Evolutionary conservation across 2,329 filamentous ascomycete genomes (phyloP), one percentile per base, ranked within the genome.

Genomic region (Claviceps sp.): DNA sequence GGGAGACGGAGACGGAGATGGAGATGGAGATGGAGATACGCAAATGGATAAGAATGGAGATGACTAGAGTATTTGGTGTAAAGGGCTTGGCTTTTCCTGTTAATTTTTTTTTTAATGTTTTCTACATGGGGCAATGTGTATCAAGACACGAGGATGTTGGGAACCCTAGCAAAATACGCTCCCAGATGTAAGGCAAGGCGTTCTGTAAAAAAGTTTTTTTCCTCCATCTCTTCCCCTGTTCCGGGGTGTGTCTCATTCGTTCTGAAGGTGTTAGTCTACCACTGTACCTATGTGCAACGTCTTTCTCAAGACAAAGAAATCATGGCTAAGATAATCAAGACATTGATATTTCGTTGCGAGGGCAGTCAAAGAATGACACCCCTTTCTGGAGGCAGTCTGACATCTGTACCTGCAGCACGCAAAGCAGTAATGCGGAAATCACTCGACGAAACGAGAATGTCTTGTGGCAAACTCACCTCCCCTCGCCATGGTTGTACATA

Each of bases 21-120:
- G 40, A 14, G 40, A 42, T 1, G 40, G 40, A 42, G 43, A 45
- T n/a, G 43, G 24, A n/a, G 24, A 30, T n/a, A 30, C 43, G 43
- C 14, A 34, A n/a, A 30, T 30, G 43, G 43, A 17, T 24, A 45
- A 45, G 22, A 30, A 17, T 45, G 43, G 22, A 3, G 64, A 67
- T 44, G 67, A 61, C 16, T 44, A 47, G 47, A n/a, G 14, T 14
- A 16, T 26, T 24, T 16, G 19, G 19, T 30, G 24, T 16, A 45
- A n/a, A 5, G 16, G 43, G 22, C 3, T 45, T 45, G 10, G 5
- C 26, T 30, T 30, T 17, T 30, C n/a, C 8, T 17, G 7, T 11
- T 22, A 2, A n/a, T 22, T 19, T 34, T 34, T 34, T 17, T 45
- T 17, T 45, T 11, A 0, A 26, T 34, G 26, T 46, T n/a, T 34